Percentiles rank a stretch among this genome's conserved stretches.
Conservation (phyloP, 2,329 filamentous ascomycete species). For the Colletotrichum lentis region DNA sequence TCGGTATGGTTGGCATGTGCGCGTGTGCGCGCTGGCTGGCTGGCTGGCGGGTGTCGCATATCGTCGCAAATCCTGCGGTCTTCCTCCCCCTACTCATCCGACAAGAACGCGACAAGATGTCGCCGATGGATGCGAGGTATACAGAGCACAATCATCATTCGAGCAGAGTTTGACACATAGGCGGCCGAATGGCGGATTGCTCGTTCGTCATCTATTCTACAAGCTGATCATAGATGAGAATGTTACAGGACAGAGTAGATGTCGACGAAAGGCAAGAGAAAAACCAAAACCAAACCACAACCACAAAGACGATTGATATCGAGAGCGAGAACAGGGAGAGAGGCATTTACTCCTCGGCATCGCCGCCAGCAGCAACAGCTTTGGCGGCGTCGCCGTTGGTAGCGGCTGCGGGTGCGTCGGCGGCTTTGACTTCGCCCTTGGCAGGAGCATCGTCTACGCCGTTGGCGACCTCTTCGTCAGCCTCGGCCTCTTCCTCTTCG, state of each 20-base stretch:
- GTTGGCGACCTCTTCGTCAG: conserved; percentile 41
- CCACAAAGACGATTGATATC: neutral
- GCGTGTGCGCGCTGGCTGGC: neutral
- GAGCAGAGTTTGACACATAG: neutral
- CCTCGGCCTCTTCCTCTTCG: conserved; percentile 41
- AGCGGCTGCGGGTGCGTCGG: conserved; percentile 39
- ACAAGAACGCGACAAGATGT: neutral
- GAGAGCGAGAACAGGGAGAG: neutral
- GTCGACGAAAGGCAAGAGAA: neutral
- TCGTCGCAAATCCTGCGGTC: neutral
- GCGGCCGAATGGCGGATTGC: neutral
- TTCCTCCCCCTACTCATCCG: neutral
- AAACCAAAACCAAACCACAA: too few relatives aligned
- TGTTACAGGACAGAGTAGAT: neutral
- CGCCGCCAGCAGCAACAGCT: conserved; percentile 39
- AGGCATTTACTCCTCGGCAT: conserved; percentile 37
- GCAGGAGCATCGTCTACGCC: conserved; percentile 40
- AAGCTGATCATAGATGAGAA: conserved; percentile 10
- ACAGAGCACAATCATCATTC: neutral
- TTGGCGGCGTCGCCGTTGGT: conserved; percentile 43
- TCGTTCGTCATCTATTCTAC: conserved; percentile 31
- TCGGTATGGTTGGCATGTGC: neutral
- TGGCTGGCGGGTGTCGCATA: neutral
- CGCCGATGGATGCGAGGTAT: too few relatives aligned
- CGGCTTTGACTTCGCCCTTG: conserved; percentile 44